Evolutionary conservation across 345 rosid genomes (phyloP), one percentile per base, ranked within the genome.

Genomic region (Hibiscus mutabilis): DNA sequence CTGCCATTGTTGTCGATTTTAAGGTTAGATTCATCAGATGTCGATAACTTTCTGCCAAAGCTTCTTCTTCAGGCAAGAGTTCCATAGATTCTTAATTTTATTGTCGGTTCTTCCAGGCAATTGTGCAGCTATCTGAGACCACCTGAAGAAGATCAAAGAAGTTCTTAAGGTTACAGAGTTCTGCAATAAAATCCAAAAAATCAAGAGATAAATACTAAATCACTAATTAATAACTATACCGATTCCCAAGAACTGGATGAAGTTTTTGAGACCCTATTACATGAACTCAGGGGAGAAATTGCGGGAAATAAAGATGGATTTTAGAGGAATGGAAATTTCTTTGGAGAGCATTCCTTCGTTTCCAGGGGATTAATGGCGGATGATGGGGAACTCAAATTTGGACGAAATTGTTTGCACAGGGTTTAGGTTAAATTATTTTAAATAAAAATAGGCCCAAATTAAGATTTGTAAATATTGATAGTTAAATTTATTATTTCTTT

Each of bases 301-400:
- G 79, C 84, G 79, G 70, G 91, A 83, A 69, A 68, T 87, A 53
- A 88, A 90, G 74, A 74, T 74, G 27, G 83, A 80, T 51, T 81
- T 94, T 67, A 86, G 85, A 76, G 97, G 93, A 53, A 94, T 94
- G 95, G 91, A 91, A 76, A 78, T 87, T 84, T 93, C 90, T 46
- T 68, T 94, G 55, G 76, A 81, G 27, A 78, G 59, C 69, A 68
- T 69, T 40, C 37, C 77, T 58, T 71, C 84, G n/a, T 74, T 81
- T 68, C 89, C 87, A 12, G 33, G 21, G 53, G 29, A 14, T 76
- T 66, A 14, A 65, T 84, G 21, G 68, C 72, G 5, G 77, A 66
- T 57, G 83, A 33, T 53, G 83, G 55, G 46, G 87, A 85, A 15
- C 79, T 80, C 63, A 84, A 47, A 47, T n/a, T 47, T 47, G n/a